Evolutionary conservation across 83 land plant species (phyloP), one percentile per base, ranked within the genome.

Genomic region (Isoetes engelmannii): DNA sequence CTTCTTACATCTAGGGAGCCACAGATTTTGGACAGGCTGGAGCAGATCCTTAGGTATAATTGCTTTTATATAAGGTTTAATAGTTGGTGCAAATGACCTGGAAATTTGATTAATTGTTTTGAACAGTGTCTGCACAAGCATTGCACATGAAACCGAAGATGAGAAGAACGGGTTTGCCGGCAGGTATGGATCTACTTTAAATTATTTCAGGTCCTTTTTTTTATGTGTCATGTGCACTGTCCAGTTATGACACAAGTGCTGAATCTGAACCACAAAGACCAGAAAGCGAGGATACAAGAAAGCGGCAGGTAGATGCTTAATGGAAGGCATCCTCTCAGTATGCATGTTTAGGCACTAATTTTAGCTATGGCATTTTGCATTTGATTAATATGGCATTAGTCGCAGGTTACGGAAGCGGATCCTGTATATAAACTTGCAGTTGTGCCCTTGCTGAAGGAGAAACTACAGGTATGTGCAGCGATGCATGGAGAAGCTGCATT

Each of bases 61-160:
- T 65, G 76, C 50, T 0, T 62, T 48, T 6, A 2, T 6, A 2
- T 28, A 28, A 28, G 37, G 37, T 28, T 28, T 28, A 0, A 28
- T 28, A 28, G 37, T 28, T 0, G 37, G 17, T 21, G 42, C 55
- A 10, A 41, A 3, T 65, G 45, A 13, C 15, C 46, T 65, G 9
- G 7, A 15, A 41, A 7, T 46, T 12, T 43, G 7, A 9, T 37
- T 65, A 17, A 0, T 21, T 37, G 10, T 65, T n/a, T 8, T 3
- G 37, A 81, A 72, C 75, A 95, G 99, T 84, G 92, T 87, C n/a
- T 95, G 99, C 76, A 91, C 97, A 19, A 89, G 87, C 72, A 83
- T 84, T 44, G 74, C 37, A 28, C 37, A 28, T 28, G 37, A 28
- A 28, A 28, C 91, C 57, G 75, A 69, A 76, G 43, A 58, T 18